These are phyloP conservation scores for Caryopteris hybrid DNA, from an alignment of 305 asterid genomes.

Conservation along the genomic window DNA sequence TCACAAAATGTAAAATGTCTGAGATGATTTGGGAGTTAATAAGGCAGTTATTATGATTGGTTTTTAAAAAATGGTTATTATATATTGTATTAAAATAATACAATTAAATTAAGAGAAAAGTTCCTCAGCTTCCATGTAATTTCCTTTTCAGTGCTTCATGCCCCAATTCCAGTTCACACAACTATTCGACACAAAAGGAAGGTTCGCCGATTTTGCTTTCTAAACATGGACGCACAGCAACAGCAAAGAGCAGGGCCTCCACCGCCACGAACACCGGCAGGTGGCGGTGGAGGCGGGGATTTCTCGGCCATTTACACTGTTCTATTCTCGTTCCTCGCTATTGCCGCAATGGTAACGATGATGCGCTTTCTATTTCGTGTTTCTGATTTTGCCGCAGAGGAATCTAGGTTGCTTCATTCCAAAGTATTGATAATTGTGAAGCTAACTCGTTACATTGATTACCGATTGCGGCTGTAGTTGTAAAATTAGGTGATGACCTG, in stretches of 20 bases:
- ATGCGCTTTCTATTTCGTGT: background rate
- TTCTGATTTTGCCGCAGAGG: background rate
- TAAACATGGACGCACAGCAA: slow-evolving; percentile 61
- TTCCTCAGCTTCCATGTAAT: background rate
- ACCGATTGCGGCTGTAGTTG: background rate
- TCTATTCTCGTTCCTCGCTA: slow-evolving; percentile 42
- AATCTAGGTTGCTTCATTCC: slow-evolving; percentile 10
- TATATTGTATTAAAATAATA: too few relatives aligned
- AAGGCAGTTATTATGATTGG: too few relatives aligned
- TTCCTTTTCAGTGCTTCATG: background rate
- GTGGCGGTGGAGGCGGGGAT: slow-evolving; percentile 40
- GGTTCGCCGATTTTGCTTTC: background rate
- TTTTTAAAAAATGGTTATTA: too few relatives aligned
- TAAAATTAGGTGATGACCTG: background rate
- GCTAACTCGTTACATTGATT: background rate
- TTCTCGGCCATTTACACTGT: slow-evolving; percentile 36
- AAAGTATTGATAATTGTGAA: background rate
- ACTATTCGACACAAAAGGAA: background rate
- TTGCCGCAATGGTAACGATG: slow-evolving; percentile 42
- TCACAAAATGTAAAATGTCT: too few relatives aligned
- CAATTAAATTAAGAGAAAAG: too few relatives aligned
- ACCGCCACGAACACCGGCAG: slow-evolving; percentile 31
- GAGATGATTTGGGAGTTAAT: too few relatives aligned
- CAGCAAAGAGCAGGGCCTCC: slow-evolving; percentile 40
- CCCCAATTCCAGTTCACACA: too few relatives aligned